Evolutionary conservation across 495 filamentous ascomycete species (phyloP).

Genomic region (Daldinia loculata): DNA sequence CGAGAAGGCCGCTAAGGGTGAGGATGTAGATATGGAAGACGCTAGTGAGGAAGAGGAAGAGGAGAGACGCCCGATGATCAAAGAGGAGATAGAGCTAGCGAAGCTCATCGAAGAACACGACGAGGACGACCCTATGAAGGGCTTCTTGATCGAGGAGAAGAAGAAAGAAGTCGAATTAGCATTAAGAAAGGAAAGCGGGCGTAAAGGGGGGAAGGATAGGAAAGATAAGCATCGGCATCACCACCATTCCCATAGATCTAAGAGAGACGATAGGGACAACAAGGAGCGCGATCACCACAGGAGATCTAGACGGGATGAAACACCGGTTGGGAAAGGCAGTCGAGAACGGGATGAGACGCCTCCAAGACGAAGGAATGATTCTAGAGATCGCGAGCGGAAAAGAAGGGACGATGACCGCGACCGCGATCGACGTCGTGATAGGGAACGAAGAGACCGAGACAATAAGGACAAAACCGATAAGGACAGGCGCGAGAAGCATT

Average conservation of each 20-base stretch:
- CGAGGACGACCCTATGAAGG: constrained; percentile 98
- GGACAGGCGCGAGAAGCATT: constrained; percentile 40
- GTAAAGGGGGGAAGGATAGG: constrained; percentile 47
- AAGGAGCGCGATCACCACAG: constrained; percentile 39
- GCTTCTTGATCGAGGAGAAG: constrained; percentile 86
- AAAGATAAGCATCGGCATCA: constrained; percentile 65
- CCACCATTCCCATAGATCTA: constrained; percentile 49
- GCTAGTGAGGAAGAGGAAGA: constrained; percentile 51
- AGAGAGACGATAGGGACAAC: constrained; percentile 42
- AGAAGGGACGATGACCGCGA: constrained; percentile 39
- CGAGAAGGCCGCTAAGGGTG: constrained; percentile 46
- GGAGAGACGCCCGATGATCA: constrained; percentile 55
- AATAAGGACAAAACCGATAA: constrained; percentile 34
- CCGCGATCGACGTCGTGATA: constrained; percentile 40
- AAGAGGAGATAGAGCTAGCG: constrained; percentile 77
- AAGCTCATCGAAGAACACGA: constrained; percentile 81
- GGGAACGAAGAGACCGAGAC: constrained; percentile 41
- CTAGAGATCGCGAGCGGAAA: constrained; percentile 44
- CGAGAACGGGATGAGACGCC: constrained; percentile 41
- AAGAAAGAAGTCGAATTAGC: constrained; percentile 83
- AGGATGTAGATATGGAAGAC: constrained; percentile 51
- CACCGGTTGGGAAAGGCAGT: constrained; percentile 18
- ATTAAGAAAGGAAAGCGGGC: constrained; percentile 61
- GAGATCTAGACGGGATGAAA: constrained; percentile 41
- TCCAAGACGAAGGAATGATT: constrained; percentile 44